Percentiles rank a stretch among this genome's conserved stretches.
Conservation (phyloP, 169 alveolate genomes). For the Plasmodium adleri region DNA sequence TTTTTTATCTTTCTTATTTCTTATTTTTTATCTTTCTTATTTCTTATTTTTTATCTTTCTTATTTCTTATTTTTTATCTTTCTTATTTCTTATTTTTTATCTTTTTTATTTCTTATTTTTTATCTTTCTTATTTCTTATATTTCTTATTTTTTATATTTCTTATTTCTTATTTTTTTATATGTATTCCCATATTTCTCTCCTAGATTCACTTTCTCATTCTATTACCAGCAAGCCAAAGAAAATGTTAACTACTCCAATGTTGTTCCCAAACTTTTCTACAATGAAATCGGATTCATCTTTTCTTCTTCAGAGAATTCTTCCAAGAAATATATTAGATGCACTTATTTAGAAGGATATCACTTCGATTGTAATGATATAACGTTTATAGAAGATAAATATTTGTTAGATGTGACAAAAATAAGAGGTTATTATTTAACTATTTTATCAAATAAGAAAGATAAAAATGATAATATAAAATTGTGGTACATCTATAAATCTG, state of each 20-base stretch:
- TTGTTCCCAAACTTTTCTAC: constrained; percentile 31
- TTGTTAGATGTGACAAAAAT: constrained; percentile 29
- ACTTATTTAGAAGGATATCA: constrained; percentile 5
- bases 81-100: too few species aligned
- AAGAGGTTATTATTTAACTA: constrained; percentile 45
- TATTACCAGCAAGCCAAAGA: background rate
- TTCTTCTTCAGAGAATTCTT: background rate
- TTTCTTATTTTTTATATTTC: too few species aligned
- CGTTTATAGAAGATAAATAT: background rate
- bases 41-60: too few species aligned
- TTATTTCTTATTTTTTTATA: too few species aligned
- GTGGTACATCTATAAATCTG: constrained; percentile 20
- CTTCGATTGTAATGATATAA: constrained; percentile 23
- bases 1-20: too few species aligned
- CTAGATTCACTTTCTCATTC: constrained; percentile 3
- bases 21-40: too few species aligned
- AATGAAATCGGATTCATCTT: constrained; percentile 55
- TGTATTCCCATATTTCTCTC: background rate
- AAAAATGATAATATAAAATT: background rate
- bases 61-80: too few species aligned
- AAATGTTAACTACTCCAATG: background rate
- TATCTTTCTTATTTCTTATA: too few species aligned
- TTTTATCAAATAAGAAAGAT: background rate
- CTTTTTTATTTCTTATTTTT: too few species aligned
- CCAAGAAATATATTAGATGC: constrained; percentile 20